These are phyloP conservation scores for Coprinopsis marcescibilis DNA, from an alignment of 768 basidiomycete species.

Conservation along the genomic window DNA sequence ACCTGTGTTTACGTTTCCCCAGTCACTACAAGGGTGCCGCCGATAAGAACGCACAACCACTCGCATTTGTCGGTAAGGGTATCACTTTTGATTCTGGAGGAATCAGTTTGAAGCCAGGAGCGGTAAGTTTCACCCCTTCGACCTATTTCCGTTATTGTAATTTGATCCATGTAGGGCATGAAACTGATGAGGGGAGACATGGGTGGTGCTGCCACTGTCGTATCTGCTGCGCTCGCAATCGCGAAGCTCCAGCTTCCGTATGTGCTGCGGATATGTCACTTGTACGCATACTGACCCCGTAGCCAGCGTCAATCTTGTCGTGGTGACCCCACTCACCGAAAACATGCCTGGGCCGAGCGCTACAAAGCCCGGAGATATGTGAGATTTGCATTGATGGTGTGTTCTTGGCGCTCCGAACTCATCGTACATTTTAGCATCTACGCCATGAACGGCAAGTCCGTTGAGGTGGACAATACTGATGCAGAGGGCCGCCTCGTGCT, in stretches of 20 bases:
- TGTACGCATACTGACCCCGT: neutral
- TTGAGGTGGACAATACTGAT: slow-evolving; percentile 86
- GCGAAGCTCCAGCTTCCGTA: slow-evolving; percentile 80
- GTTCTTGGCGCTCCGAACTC: slow-evolving; percentile 1
- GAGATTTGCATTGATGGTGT: too few relatives aligned
- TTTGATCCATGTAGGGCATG: slow-evolving; percentile 48
- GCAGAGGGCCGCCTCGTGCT: slow-evolving; percentile 77
- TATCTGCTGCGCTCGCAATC: slow-evolving; percentile 67
- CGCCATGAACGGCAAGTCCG: slow-evolving; percentile 84
- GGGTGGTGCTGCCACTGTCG: slow-evolving; percentile 83
- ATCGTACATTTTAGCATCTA: slow-evolving; percentile 44
- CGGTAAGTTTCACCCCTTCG: slow-evolving; percentile 34
- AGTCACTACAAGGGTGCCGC: slow-evolving; percentile 81
- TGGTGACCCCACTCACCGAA: slow-evolving; percentile 71
- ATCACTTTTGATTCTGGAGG: slow-evolving; percentile 89
- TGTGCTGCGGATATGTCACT: too few relatives aligned
- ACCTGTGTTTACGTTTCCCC: neutral
- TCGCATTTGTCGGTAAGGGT: slow-evolving; percentile 82
- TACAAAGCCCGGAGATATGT: slow-evolving; percentile 87
- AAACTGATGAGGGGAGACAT: slow-evolving; percentile 84
- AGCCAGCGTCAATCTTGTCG: slow-evolving; percentile 66
- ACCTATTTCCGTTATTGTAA: neutral
- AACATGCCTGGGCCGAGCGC: slow-evolving; percentile 76
- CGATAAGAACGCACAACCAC: slow-evolving; percentile 48
- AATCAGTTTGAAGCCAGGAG: slow-evolving; percentile 76